Conservation (phyloP, 2,329 filamentous ascomycete genomes). For the Clarireedia monteithiana region DNA sequence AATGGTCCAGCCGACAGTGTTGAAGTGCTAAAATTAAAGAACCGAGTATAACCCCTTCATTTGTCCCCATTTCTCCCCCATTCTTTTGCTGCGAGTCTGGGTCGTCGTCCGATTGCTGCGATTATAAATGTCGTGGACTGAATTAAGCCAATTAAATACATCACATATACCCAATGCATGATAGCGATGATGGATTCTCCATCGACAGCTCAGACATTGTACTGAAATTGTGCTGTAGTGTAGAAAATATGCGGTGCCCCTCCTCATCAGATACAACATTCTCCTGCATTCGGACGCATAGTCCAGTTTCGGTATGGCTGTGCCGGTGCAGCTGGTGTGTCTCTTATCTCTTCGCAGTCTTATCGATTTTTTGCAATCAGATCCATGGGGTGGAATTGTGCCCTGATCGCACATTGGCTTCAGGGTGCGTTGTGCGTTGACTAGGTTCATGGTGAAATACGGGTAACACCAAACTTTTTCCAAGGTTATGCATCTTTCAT, state of each 20-base stretch:
- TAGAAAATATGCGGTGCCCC: background rate
- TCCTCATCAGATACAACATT: constrained; percentile 6
- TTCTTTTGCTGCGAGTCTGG: background rate
- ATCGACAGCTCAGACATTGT: constrained; percentile 6
- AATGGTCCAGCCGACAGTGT: too few relatives aligned
- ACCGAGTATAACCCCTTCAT: too few relatives aligned
- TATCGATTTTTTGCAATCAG: background rate
- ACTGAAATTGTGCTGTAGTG: background rate
- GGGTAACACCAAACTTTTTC: background rate
- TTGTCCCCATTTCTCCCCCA: background rate
- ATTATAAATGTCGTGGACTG: background rate
- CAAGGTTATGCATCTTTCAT: background rate
- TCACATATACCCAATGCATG: background rate
- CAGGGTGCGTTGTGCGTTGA: background rate
- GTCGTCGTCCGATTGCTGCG: background rate
- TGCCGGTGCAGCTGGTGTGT: background rate
- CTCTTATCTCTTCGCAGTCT: constrained; percentile 6
- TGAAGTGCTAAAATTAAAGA: too few relatives aligned
- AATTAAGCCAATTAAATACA: background rate
- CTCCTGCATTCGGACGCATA: constrained; percentile 8
- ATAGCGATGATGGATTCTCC: background rate
- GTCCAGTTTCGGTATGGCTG: background rate
- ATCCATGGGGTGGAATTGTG: constrained; percentile 6
- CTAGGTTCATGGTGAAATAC: background rate
- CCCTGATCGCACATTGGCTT: constrained; percentile 8